phyloP scores from a whole-genome alignment of 2,329 filamentous ascomycete species.

The Trichoderma guizhouense region DNA sequence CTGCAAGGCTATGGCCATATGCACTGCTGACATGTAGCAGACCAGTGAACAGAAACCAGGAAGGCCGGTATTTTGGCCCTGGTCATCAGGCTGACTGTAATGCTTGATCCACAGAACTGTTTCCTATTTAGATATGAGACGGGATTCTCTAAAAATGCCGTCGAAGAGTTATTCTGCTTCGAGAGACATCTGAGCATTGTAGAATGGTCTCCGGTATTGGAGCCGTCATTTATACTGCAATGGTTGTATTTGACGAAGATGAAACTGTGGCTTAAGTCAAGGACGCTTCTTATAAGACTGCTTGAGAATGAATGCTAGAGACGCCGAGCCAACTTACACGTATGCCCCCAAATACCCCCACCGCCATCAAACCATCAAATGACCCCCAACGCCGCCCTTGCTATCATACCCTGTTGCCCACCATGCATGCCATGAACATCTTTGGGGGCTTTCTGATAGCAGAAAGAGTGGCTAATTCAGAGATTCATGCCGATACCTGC shows the following conservation, averaged over 20 bases:
- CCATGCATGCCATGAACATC: not conserved
- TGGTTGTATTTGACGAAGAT: not conserved
- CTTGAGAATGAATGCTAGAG: not conserved
- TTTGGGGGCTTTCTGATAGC: not conserved
- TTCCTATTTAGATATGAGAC: not conserved
- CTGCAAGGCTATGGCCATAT: not conserved
- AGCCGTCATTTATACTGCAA: not conserved
- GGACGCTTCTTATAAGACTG: not conserved
- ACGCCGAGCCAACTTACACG: not conserved
- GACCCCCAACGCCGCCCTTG: not conserved
- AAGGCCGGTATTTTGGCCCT: not conserved
- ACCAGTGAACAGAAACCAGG: not conserved
- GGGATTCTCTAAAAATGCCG: not conserved
- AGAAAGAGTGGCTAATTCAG: not conserved
- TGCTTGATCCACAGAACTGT: not conserved
- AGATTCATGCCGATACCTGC: not conserved
- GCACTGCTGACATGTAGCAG: not conserved
- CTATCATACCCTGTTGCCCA: not conserved
- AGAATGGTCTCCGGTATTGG: not conserved
- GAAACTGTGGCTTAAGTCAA: not conserved
- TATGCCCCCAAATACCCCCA: not conserved
- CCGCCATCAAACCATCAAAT: not conserved
- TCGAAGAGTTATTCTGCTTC: not conserved
- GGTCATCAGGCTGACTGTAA: not conserved
- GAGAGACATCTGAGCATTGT: not conserved